phyloP scores from a whole-genome alignment of 768 basidiomycete genomes.

The Russula sp. region DNA sequence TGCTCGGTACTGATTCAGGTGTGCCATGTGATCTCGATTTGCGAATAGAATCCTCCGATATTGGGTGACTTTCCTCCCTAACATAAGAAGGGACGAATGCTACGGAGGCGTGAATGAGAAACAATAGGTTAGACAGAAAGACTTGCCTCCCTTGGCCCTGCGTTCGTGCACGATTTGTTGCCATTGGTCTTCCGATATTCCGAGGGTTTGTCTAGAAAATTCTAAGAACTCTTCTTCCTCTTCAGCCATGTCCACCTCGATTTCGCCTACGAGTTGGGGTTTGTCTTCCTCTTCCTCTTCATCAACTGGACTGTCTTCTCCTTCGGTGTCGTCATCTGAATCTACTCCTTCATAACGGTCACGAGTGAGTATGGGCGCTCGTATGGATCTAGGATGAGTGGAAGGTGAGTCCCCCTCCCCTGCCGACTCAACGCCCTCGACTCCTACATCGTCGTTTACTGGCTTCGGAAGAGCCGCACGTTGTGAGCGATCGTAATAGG shows the following conservation, averaged over 20 bases:
- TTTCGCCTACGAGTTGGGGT: conserved; percentile 79
- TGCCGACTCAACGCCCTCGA: conserved; percentile 1
- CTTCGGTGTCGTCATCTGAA: conserved; percentile 84
- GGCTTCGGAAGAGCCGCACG: conserved; percentile 50
- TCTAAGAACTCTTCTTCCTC: conserved; percentile 95
- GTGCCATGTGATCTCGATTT: background rate
- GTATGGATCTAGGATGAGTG: conserved; percentile 42
- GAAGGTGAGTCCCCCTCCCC: conserved; percentile 5
- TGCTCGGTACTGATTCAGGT: conserved; percentile 11
- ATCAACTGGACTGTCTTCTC: conserved; percentile 53
- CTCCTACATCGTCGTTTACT: conserved; percentile 43
- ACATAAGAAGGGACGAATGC: conserved; percentile 34
- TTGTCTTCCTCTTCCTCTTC: conserved; percentile 72
- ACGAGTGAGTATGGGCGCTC: conserved; percentile 77
- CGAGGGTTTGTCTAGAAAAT: conserved; percentile 89
- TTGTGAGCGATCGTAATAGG: conserved; percentile 69
- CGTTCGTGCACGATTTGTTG: conserved; percentile 78
- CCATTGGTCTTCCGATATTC: conserved; percentile 89
- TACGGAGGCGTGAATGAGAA: conserved; percentile 11
- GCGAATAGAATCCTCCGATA: background rate
- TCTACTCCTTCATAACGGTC: conserved; percentile 90
- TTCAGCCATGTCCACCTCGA: conserved; percentile 88
- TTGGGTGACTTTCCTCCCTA: conserved; percentile 19
- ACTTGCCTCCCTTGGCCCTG: conserved; percentile 75
- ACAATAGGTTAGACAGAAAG: background rate